These are phyloP conservation scores for Scutellaria baicalensis DNA, from an alignment of 257 asterid species.

Conservation along the genomic window DNA sequence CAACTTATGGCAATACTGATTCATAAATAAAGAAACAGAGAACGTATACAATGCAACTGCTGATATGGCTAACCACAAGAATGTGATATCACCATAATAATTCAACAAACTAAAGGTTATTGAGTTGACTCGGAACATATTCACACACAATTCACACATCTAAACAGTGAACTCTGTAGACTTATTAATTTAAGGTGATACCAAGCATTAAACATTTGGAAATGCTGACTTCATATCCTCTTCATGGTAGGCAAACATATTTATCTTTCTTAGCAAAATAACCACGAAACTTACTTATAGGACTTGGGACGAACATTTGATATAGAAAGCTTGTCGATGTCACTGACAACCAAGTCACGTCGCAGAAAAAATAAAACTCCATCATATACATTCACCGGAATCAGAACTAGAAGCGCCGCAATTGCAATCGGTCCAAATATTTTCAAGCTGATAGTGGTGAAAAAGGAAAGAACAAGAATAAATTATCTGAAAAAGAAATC, in stretches of 20 bases:
- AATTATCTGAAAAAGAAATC: not conserved
- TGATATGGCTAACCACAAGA: not conserved
- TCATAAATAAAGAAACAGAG: not conserved
- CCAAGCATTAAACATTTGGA: not conserved
- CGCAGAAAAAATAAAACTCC: slow-evolving; percentile 64
- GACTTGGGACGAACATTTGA: slow-evolving; percentile 82
- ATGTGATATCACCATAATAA: not conserved
- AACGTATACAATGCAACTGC: not conserved
- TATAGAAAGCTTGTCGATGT: slow-evolving; percentile 96
- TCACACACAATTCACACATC: not conserved
- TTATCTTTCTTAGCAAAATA: not conserved
- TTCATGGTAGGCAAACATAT: not conserved
- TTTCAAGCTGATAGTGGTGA: slow-evolving; percentile 49
- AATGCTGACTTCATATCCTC: not conserved
- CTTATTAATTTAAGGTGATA: not conserved
- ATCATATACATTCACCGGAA: slow-evolving; percentile 83
- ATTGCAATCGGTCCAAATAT: slow-evolving; percentile 77
- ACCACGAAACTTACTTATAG: slow-evolving; percentile 50
- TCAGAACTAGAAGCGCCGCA: slow-evolving; percentile 73
- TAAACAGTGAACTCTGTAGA: not conserved
- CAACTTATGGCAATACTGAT: not conserved
- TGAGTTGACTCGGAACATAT: not conserved
- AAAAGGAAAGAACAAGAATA: not conserved
- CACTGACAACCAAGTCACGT: slow-evolving; percentile 75
- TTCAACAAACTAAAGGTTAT: not conserved